phyloP scores from a whole-genome alignment of 306 rosid genomes.

The Acacia crassicarpa region DNA sequence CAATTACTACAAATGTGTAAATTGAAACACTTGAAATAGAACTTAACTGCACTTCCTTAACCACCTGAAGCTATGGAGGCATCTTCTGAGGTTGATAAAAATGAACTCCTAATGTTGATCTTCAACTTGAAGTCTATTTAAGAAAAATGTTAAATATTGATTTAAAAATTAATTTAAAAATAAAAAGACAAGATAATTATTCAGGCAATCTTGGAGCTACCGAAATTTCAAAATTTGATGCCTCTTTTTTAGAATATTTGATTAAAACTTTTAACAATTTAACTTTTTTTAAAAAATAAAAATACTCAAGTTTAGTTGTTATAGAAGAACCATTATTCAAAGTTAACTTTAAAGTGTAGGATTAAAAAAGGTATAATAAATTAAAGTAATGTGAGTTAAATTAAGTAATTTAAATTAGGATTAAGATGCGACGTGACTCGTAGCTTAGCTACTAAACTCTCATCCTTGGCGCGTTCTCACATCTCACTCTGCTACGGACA shows the following conservation, averaged over 20 bases:
- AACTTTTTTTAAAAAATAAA: not conserved
- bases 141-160: not conserved
- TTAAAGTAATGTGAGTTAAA: not conserved
- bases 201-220: not conserved
- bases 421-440: not conserved
- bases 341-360: not conserved
- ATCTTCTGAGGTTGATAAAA: not conserved
- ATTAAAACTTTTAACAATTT: not conserved
- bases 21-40: not conserved
- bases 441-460: not conserved
- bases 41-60: not conserved
- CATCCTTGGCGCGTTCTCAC: slow-evolving; percentile 20
- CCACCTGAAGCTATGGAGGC: not conserved
- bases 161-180: not conserved
- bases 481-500: slow-evolving; percentile 16
- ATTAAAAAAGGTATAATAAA: not conserved
- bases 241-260: not conserved
- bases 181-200: not conserved
- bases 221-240: not conserved
- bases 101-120: not conserved
- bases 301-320: not conserved
- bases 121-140: not conserved
- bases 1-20: not conserved
- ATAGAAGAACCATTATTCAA: not conserved
- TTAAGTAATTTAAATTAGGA: not conserved